phyloP scores from a whole-genome alignment of 805 yeast species.

The Candida glaebosa region DNA sequence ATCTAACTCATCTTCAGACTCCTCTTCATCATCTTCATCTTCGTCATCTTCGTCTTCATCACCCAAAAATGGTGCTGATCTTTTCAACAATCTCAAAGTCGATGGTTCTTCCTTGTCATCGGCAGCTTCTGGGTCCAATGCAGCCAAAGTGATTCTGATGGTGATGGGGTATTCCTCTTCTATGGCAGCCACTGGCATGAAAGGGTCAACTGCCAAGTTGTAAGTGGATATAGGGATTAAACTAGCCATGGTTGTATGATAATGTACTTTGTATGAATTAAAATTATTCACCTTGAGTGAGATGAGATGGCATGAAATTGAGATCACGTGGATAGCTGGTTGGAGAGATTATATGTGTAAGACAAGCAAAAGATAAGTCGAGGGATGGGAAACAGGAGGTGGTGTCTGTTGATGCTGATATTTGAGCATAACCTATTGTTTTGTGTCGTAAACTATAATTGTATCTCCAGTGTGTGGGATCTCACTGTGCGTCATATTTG shows the following conservation, averaged over 20 bases:
- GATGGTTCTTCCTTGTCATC: slow-evolving; percentile 83
- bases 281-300: slow-evolving; percentile 6
- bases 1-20: slow-evolving; percentile 42
- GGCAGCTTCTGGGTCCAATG: slow-evolving; percentile 85
- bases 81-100: slow-evolving; percentile 84
- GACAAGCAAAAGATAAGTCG: neutral
- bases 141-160: slow-evolving; percentile 89
- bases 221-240: slow-evolving; percentile 83
- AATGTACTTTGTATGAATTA: neutral
- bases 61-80: slow-evolving; percentile 42
- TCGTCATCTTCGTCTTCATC: slow-evolving; percentile 44
- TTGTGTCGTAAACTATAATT: too few relatives aligned
- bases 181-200: slow-evolving; percentile 81
- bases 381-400: too few relatives aligned
- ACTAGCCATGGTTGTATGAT: slow-evolving; percentile 50
- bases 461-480: too few relatives aligned
- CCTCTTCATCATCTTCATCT: slow-evolving; percentile 42
- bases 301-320: slow-evolving; percentile 8
- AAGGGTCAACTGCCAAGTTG: slow-evolving; percentile 83
- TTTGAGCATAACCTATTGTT: too few relatives aligned
- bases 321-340: slow-evolving; percentile 3
- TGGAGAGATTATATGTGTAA: neutral
- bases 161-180: slow-evolving; percentile 85
- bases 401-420: too few relatives aligned
- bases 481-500: too few relatives aligned